These are phyloP conservation scores for Suhomyces ambrosiae DNA, from an alignment of 1,139 yeast genomes.

Conservation along the genomic window DNA sequence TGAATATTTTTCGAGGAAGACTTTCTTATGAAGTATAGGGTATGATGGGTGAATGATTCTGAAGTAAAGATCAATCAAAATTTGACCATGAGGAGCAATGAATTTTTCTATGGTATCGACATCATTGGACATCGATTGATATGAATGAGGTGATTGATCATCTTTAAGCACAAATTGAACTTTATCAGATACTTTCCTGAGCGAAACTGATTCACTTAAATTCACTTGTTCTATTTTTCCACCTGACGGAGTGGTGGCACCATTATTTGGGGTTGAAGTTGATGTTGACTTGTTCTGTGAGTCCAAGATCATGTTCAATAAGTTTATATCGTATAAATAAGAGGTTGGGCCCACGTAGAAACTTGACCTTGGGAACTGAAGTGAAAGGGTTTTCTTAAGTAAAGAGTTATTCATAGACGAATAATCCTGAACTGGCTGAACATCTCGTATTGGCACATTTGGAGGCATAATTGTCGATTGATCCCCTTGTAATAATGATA, in stretches of 20 bases:
- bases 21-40: constrained; percentile 76
- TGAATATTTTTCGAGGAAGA: constrained; percentile 73
- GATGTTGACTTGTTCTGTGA: constrained; percentile 29
- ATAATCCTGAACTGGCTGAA: constrained; percentile 57
- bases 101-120: constrained; percentile 72
- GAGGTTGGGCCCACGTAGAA: constrained; percentile 79
- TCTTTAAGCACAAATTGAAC: constrained; percentile 71
- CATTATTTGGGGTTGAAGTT: constrained; percentile 4
- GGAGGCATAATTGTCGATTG: constrained; percentile 39
- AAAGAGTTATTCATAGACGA: constrained; percentile 52
- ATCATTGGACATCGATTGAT: constrained; percentile 63
- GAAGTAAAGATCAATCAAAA: constrained; percentile 69
- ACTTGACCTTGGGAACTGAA: constrained; percentile 75
- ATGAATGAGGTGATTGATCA: constrained; percentile 67
- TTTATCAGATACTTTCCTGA: constrained; percentile 66
- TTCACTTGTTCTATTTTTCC: constrained; percentile 65
- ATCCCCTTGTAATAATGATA: constrained; percentile 13
- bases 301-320: constrained; percentile 57
- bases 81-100: constrained; percentile 77
- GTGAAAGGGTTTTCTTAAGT: constrained; percentile 44
- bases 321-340: constrained; percentile 57
- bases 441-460: constrained; percentile 55
- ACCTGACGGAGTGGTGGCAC: not conserved
- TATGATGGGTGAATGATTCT: constrained; percentile 77
- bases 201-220: constrained; percentile 55